These are phyloP conservation scores for Cutaneotrichosporon spelunceum DNA, from an alignment of 1,284 basidiomycete species.

Conservation along the genomic window DNA sequence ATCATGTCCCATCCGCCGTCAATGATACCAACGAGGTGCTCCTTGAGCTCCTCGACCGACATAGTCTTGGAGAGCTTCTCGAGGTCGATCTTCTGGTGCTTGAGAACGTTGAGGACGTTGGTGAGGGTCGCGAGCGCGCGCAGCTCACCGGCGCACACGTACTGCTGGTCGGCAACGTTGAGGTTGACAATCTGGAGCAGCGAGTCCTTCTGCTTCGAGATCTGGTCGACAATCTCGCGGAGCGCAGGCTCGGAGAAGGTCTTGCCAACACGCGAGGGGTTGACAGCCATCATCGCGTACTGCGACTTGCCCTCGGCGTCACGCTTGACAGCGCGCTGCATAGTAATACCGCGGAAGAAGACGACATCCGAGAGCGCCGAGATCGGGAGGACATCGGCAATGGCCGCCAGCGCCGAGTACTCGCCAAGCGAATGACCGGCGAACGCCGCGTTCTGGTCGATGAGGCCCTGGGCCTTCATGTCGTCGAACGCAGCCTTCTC, in stretches of 20 bases:
- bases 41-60: slow-evolving; percentile 50
- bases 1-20: slow-evolving; percentile 75
- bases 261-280: slow-evolving; percentile 89
- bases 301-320: slow-evolving; percentile 88
- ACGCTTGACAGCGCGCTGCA: slow-evolving; percentile 96
- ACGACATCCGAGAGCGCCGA: slow-evolving; percentile 96
- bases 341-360: slow-evolving; percentile 98
- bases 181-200: slow-evolving; percentile 96
- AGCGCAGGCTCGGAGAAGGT: slow-evolving; percentile 86
- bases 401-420: slow-evolving; percentile 95
- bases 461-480: slow-evolving; percentile 91
- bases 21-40: slow-evolving; percentile 81
- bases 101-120: slow-evolving; percentile 94
- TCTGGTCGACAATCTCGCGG: slow-evolving; percentile 90
- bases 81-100: slow-evolving; percentile 94
- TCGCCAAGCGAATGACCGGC: slow-evolving; percentile 98
- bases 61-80: slow-evolving; percentile 65
- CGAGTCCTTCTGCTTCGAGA: slow-evolving; percentile 69
- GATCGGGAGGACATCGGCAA: slow-evolving; percentile 92
- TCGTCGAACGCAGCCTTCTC: slow-evolving; percentile 98
- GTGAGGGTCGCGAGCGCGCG: slow-evolving; percentile 89
- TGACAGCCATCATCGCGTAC: slow-evolving; percentile 98
- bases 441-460: slow-evolving; percentile 87
- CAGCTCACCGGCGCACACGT: slow-evolving; percentile 95
- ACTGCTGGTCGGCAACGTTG: slow-evolving; percentile 79